Evolutionary conservation across 1,284 basidiomycete genomes (phyloP).

Genomic region (Polyporus tsugae): DNA sequence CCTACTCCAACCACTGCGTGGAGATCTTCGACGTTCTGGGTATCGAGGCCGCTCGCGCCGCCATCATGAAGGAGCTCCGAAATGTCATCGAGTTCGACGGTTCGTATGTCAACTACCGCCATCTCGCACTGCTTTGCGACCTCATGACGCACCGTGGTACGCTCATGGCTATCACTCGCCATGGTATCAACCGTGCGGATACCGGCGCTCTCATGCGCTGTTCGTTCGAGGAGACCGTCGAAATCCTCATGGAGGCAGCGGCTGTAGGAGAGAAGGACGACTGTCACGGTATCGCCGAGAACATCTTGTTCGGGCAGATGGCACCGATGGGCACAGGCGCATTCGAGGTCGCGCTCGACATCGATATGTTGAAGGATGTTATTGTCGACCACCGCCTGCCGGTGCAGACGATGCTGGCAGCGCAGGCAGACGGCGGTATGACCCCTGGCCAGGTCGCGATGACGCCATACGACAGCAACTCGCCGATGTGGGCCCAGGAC

Average conservation of each 20-base stretch:
- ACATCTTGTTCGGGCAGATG: slow-evolving; percentile 98
- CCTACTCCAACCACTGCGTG: slow-evolving; percentile 97
- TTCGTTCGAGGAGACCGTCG: slow-evolving; percentile 99
- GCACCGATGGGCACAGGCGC: slow-evolving; percentile 97
- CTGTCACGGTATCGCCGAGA: slow-evolving; percentile 98
- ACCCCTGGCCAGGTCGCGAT: slow-evolving; percentile 91
- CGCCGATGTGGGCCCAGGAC: slow-evolving; percentile 79
- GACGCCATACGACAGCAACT: slow-evolving; percentile 95
- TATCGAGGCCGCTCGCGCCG: slow-evolving; percentile 96
- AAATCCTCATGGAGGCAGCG: slow-evolving; percentile 98
- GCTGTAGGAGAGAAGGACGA: slow-evolving; percentile 98
- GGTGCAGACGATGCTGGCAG: slow-evolving; percentile 84
- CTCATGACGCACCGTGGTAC: slow-evolving; percentile 97
- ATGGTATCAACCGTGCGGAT: slow-evolving; percentile 98
- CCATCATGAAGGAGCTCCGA: slow-evolving; percentile 92
- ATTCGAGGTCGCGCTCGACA: slow-evolving; percentile 96
- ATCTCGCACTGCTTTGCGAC: slow-evolving; percentile 95
- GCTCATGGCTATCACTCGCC: slow-evolving; percentile 99
- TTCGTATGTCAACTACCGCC: slow-evolving; percentile 99
- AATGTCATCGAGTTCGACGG: slow-evolving; percentile 98
- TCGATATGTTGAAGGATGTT: slow-evolving; percentile 99
- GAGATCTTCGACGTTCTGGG: slow-evolving; percentile 97
- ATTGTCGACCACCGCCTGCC: slow-evolving; percentile 97
- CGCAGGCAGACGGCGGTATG: slow-evolving; percentile 86
- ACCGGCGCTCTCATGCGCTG: slow-evolving; percentile 98